Conservation (phyloP, 176 grass and related monocot genomes). For the Musa acuminata region DNA sequence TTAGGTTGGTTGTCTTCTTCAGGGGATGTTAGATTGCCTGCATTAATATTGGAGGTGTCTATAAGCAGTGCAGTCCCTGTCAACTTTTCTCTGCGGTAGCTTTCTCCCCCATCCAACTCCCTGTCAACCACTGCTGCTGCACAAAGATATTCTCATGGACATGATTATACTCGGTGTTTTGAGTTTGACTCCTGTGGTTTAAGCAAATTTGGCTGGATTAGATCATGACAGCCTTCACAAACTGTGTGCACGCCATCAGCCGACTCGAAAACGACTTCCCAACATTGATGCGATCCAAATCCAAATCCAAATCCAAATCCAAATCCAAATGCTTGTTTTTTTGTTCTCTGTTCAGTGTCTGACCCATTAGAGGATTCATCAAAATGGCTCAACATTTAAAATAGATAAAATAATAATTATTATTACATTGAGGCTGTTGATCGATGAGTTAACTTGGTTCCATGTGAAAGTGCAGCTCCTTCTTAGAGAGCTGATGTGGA, state of each 20-base stretch:
- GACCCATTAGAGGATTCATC: too few relatives aligned
- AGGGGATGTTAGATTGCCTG: not conserved
- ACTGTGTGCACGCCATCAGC: not conserved
- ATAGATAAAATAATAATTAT: too few relatives aligned
- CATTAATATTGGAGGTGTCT: not conserved
- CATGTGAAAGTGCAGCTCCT: too few relatives aligned
- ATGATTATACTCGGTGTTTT: not conserved
- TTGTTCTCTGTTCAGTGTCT: too few relatives aligned
- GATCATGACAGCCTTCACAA: not conserved
- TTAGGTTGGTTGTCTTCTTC: conserved; percentile 1
- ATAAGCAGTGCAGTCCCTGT: not conserved
- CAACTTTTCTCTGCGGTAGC: not conserved
- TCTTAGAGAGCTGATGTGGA: too few relatives aligned
- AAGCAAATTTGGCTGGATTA: too few relatives aligned
- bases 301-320: too few relatives aligned
- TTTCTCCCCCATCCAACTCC: not conserved
- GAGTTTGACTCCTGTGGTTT: too few relatives aligned
- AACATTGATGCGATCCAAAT: not conserved
- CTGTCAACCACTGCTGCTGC: not conserved
- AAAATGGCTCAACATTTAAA: too few relatives aligned
- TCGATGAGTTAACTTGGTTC: too few relatives aligned
- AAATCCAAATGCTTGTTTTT: not conserved
- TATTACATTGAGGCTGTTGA: too few relatives aligned
- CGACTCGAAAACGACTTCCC: not conserved
- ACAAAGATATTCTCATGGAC: too few relatives aligned